Conservation (phyloP, 2,329 filamentous ascomycete genomes). For the Zalaria sp. region DNA sequence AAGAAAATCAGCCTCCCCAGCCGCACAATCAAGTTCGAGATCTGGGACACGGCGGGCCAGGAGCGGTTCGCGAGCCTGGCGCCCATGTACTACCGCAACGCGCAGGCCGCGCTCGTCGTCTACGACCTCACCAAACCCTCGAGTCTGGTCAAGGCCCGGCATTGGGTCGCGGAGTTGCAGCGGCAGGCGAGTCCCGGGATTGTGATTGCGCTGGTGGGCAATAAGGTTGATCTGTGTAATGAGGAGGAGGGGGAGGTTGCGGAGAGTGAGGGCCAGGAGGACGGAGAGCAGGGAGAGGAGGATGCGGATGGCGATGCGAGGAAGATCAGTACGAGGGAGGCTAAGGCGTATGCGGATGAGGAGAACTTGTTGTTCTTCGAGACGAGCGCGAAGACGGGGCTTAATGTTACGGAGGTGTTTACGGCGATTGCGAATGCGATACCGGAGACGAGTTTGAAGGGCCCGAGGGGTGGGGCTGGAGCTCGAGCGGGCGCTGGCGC, state of each 20-base stretch:
- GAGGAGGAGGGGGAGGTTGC: slow-evolving; percentile 26
- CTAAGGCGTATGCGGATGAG: slow-evolving; percentile 85
- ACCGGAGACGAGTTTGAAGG: slow-evolving; percentile 91
- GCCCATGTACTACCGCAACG: slow-evolving; percentile 99
- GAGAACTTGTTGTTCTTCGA: slow-evolving; percentile 93
- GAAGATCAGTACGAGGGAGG: slow-evolving; percentile 83
- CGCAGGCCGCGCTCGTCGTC: slow-evolving; percentile 90
- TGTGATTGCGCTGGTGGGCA: slow-evolving; percentile 91
- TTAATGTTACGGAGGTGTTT: slow-evolving; percentile 91
- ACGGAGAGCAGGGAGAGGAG: slow-evolving; percentile 35
- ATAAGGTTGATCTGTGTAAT: slow-evolving; percentile 77
- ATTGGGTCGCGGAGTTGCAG: slow-evolving; percentile 97
- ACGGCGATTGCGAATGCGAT: slow-evolving; percentile 97
- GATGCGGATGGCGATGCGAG: slow-evolving; percentile 60
- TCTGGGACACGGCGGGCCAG: slow-evolving; percentile 97
- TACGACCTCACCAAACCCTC: slow-evolving; percentile 97
- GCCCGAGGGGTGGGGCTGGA: slow-evolving; percentile 53
- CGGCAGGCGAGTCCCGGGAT: slow-evolving; percentile 92
- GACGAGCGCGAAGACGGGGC: slow-evolving; percentile 91
- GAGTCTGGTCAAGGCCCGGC: slow-evolving; percentile 89
- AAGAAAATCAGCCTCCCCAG: slow-evolving; percentile 96
- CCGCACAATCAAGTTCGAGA: slow-evolving; percentile 57
- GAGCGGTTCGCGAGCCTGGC: slow-evolving; percentile 93
- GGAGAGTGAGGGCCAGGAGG: slow-evolving; percentile 27
- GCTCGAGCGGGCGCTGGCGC: slow-evolving; percentile 35